Base-by-base conservation (phyloP, 2,329 filamentous ascomycete species). In the Cladosporium sp. region DNA sequence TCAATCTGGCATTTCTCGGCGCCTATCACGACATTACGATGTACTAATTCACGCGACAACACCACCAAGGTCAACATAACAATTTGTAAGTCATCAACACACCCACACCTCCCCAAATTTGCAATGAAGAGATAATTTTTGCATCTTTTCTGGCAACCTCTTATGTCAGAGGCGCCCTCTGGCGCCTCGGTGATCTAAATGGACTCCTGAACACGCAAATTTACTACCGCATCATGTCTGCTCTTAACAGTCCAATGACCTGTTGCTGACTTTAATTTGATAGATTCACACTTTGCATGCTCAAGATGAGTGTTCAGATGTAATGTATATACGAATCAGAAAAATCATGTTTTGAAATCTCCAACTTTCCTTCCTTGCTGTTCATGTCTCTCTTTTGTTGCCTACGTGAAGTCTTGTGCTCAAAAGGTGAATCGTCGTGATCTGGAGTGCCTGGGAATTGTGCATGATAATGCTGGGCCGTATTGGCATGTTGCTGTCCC, bases 91-190 rank as follows among this genome's bases (percentile, higher is more conserved):
- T 34, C 32, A 36, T 9, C 52, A 36, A 36, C 40, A 37, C 39
- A 35, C 20, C 39, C 12, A 35, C 32, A 32, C 40, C 9, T 4
- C 50, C 39, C 24, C 22, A 15, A 12, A 34, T 47, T 55, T 55
- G 52, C 40, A 55, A 55, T 55, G 52, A 55, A 44, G 52, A 55
- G 52, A 55, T 47, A 55, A 55, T 55, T 55, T 55, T 57, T 57
- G 47, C 45, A 57, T 69, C 63, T 80, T 88, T 92, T 95, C 90
- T 96, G 91, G 91, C 91, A 51, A 96, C 91, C 91, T 96, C 91
- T 96, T 94, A 91, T 91, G 84, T 90, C 87, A 94, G 85, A 80
- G 81, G 70, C 70, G 70, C 37, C 37, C 28, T 45, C 71, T 78
- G 58, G 79, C 77, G 71, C 77, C 74, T 80, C 86, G 75, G 89